Conservation (phyloP, 2,329 filamentous ascomycete species). For the Xylariaceae sp. region DNA sequence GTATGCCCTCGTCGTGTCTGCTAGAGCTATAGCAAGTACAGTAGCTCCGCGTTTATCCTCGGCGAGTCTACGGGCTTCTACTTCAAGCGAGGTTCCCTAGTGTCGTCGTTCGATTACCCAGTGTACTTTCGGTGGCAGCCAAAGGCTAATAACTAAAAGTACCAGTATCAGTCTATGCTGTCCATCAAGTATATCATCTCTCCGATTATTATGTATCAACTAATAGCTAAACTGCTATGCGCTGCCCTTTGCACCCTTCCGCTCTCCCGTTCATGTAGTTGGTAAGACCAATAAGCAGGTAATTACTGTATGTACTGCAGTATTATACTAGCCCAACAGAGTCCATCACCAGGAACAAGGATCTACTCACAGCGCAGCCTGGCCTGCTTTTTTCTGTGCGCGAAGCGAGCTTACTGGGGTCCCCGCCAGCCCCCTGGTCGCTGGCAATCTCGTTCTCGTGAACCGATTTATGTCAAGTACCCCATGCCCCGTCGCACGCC, state of each 20-base stretch:
- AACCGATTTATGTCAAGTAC: conserved; percentile 49
- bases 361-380: conserved; percentile 24
- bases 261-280: too few relatives aligned
- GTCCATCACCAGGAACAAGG: conserved; percentile 27
- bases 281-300: background rate
- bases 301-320: conserved; percentile 6
- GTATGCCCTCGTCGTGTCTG: conserved; percentile 5
- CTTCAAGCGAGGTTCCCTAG: conserved; percentile 23
- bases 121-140: conserved; percentile 15
- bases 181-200: too few relatives aligned
- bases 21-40: background rate
- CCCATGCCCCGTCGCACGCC: conserved; percentile 47
- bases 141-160: too few relatives aligned
- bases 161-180: too few relatives aligned
- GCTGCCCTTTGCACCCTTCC: too few relatives aligned
- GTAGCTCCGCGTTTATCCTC: conserved; percentile 17
- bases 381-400: conserved; percentile 40
- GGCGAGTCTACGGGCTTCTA: conserved; percentile 25
- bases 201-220: too few relatives aligned
- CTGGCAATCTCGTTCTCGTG: conserved; percentile 56
- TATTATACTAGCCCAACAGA: conserved; percentile 20
- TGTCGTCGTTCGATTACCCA: conserved; percentile 10
- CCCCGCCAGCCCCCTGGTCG: conserved; percentile 46
- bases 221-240: too few relatives aligned
- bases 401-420: conserved; percentile 51